Evolutionary conservation across 371 early-diverging fungal species (phyloP).

Genomic region (Syncephalis fuscata): DNA sequence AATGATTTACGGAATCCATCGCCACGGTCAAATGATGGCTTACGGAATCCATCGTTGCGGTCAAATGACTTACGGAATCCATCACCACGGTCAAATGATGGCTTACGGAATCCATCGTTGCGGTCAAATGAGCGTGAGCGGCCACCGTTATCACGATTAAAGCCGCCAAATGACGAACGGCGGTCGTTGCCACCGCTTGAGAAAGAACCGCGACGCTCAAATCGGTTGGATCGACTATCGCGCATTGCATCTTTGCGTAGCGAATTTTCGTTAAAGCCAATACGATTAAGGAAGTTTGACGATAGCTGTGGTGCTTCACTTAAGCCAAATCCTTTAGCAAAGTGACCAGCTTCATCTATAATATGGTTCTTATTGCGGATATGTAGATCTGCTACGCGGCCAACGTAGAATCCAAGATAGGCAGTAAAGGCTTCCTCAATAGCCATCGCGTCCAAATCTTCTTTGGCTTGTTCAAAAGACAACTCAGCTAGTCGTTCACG

Average conservation of each 20-base stretch:
- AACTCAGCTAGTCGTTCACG: slow-evolving; percentile 10
- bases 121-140: too few species aligned
- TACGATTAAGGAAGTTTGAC: slow-evolving; percentile 13
- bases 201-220: not conserved
- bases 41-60: too few species aligned
- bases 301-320: slow-evolving; percentile 6
- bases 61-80: too few species aligned
- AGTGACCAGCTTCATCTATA: slow-evolving; percentile 9
- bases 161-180: too few species aligned
- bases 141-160: too few species aligned
- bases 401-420: slow-evolving; percentile 49
- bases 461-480: slow-evolving; percentile 7
- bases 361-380: slow-evolving; percentile 9
- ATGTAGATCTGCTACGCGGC: slow-evolving; percentile 8
- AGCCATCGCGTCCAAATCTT: slow-evolving; percentile 17
- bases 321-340: slow-evolving; percentile 12
- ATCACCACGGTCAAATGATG: too few species aligned
- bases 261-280: slow-evolving; percentile 9
- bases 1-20: too few species aligned
- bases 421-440: slow-evolving; percentile 38
- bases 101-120: too few species aligned
- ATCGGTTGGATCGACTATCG: slow-evolving; percentile 2
- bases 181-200: too few species aligned
- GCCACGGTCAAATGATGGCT: too few species aligned
- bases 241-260: not conserved